Conservation (phyloP, 495 filamentous ascomycete species). For the Gamarada debralockiae region DNA sequence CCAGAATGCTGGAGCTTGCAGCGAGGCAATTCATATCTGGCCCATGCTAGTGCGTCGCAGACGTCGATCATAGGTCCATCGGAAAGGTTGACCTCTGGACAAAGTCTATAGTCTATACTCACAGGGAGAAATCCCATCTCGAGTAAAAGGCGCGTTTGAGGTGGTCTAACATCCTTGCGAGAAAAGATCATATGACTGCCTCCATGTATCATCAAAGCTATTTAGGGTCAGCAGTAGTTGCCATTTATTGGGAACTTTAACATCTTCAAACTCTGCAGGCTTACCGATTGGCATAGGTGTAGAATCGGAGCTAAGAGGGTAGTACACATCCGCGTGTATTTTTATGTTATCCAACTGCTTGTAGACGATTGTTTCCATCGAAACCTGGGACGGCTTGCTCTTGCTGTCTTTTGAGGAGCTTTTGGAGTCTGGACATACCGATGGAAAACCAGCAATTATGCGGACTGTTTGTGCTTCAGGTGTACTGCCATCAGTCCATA, state of each 20-base stretch:
- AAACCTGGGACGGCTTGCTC: no score
- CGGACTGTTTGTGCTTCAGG: no score
- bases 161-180: conserved; percentile 38
- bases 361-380: background rate
- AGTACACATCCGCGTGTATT: background rate
- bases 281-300: background rate
- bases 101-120: conserved; percentile 53
- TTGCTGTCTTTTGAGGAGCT: no score
- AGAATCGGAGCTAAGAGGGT: background rate
- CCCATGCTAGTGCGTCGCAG: conserved; percentile 44
- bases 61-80: conserved; percentile 50
- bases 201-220: conserved; percentile 56
- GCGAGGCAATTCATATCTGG: conserved; percentile 36
- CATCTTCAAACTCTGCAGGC: background rate
- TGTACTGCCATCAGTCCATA: conserved; percentile 51
- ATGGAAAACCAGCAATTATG: no score
- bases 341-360: background rate
- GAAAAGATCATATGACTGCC: conserved; percentile 47
- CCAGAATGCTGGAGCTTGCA: no score
- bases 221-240: background rate
- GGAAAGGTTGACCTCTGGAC: conserved; percentile 44
- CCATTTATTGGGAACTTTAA: background rate
- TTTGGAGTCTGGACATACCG: no score
- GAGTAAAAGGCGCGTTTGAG: conserved; percentile 39
- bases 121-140: conserved; percentile 44